A percentile compares a stretch with the other conserved stretches of the same genome.
phyloP scores from a whole-genome alignment of 2,329 filamentous ascomycete species.

The Fusarium citri region DNA sequence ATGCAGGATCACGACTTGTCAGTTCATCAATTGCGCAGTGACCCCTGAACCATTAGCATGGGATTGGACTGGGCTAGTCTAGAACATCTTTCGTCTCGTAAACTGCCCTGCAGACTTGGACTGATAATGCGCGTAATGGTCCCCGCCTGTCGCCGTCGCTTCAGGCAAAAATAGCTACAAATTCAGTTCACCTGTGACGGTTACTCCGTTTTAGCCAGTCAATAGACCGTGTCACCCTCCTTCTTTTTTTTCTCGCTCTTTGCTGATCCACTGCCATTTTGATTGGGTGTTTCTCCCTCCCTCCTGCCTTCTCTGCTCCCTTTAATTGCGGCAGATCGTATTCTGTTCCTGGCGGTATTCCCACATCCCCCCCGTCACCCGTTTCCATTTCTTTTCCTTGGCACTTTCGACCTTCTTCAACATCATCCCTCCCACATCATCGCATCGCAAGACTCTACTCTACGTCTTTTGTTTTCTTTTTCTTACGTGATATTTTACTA shows the following conservation, averaged over 20 bases:
- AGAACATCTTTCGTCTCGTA: slow-evolving; percentile 11
- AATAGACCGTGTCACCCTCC: slow-evolving; percentile 36
- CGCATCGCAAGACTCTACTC: slow-evolving; percentile 28
- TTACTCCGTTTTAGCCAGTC: slow-evolving; percentile 33
- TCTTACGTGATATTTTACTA: not conserved
- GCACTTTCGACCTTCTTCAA: slow-evolving; percentile 41
- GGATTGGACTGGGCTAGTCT: not conserved
- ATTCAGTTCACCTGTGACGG: slow-evolving; percentile 12
- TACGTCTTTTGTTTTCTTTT: slow-evolving; percentile 19
- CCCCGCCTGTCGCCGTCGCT: slow-evolving; percentile 6
- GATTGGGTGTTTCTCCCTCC: slow-evolving; percentile 33
- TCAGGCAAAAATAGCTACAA: slow-evolving; percentile 30
- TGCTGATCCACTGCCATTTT: slow-evolving; percentile 30
- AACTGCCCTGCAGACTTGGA: slow-evolving; percentile 1
- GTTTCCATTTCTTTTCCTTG: slow-evolving; percentile 43
- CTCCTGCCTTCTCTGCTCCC: slow-evolving; percentile 21
- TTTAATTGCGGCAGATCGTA: slow-evolving; percentile 32
- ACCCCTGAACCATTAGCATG: slow-evolving; percentile 22
- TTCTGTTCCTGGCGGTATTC: slow-evolving; percentile 20
- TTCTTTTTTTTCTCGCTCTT: not conserved
- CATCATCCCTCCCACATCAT: slow-evolving; percentile 33
- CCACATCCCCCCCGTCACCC: slow-evolving; percentile 29
- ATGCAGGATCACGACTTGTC: slow-evolving; percentile 1
- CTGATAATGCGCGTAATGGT: slow-evolving; percentile 27
- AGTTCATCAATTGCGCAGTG: not conserved